Evolutionary conservation across 495 filamentous ascomycete genomes (phyloP).

Genomic region (Massariosphaeria phaeospora): DNA sequence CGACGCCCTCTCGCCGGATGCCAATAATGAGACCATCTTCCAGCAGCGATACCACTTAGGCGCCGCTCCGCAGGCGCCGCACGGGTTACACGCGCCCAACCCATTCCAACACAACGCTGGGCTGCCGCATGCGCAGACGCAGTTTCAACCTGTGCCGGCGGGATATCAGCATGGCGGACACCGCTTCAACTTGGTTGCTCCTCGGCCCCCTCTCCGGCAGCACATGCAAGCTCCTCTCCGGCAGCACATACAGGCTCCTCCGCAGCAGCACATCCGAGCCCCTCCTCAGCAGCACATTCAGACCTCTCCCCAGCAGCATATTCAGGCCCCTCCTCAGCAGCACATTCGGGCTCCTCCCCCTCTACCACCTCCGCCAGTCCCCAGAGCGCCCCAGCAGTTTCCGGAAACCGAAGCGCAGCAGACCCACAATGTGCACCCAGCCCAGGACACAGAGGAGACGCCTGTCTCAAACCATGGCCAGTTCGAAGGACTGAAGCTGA

Average conservation of each 20-base stretch:
- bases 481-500: conserved; percentile 54
- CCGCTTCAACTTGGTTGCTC: conserved; percentile 20
- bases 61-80: not conserved
- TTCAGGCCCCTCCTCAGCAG: not conserved
- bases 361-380: not conserved
- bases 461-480: conserved; percentile 46
- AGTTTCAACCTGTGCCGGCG: conserved; percentile 9
- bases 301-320: not conserved
- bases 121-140: conserved; percentile 7
- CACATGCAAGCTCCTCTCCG: no score
- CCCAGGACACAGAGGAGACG: conserved; percentile 16
- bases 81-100: conserved; percentile 13
- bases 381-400: conserved; percentile 3
- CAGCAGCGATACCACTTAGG: conserved; percentile 24
- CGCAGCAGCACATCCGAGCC: not conserved
- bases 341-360: conserved; percentile 1
- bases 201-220: conserved; percentile 1
- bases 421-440: not conserved
- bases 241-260: conserved; percentile 10
- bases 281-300: conserved; percentile 3
- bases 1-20: conserved; percentile 11
- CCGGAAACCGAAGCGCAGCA: conserved; percentile 4
- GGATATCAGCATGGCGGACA: conserved; percentile 10
- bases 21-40: conserved; percentile 18
- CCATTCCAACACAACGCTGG: conserved; percentile 13